Evolutionary conservation across 345 rosid species (phyloP).

Genomic region (Aurinia saxatilis): DNA sequence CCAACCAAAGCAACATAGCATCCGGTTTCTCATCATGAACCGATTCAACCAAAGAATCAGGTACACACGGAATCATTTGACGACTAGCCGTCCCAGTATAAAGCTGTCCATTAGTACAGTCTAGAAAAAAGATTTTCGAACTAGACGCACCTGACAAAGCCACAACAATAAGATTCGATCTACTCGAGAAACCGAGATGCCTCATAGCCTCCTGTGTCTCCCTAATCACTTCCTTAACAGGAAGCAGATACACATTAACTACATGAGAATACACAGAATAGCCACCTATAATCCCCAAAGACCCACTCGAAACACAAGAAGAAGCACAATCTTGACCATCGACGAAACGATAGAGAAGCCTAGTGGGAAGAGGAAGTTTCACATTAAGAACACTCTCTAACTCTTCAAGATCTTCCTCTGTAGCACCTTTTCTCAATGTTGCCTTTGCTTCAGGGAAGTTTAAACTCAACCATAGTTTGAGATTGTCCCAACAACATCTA

Average conservation of each 20-base stretch:
- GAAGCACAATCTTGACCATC: slow-evolving; percentile 56
- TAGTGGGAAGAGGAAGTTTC: slow-evolving; percentile 68
- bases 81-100: slow-evolving; percentile 52
- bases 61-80: slow-evolving; percentile 84
- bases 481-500: slow-evolving; percentile 66
- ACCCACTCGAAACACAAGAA: neutral
- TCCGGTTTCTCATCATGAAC: slow-evolving; percentile 61
- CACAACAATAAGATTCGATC: slow-evolving; percentile 39
- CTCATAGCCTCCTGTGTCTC: slow-evolving; percentile 31
- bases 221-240: slow-evolving; percentile 41
- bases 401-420: slow-evolving; percentile 54
- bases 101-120: slow-evolving; percentile 67
- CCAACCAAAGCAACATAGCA: slow-evolving; percentile 84
- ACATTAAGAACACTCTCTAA: slow-evolving; percentile 46
- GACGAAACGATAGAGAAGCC: slow-evolving; percentile 71
- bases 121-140: slow-evolving; percentile 62
- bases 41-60: slow-evolving; percentile 43
- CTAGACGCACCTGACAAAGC: slow-evolving; percentile 40
- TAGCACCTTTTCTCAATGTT: slow-evolving; percentile 67
- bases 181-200: slow-evolving; percentile 21
- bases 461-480: slow-evolving; percentile 47
- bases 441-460: slow-evolving; percentile 70
- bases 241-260: slow-evolving; percentile 67
- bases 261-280: slow-evolving; percentile 40
- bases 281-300: slow-evolving; percentile 76